These are phyloP conservation scores for Coemansia sp. DNA, from an alignment of 192 early-diverging fungal genomes.

Conservation along the genomic window DNA sequence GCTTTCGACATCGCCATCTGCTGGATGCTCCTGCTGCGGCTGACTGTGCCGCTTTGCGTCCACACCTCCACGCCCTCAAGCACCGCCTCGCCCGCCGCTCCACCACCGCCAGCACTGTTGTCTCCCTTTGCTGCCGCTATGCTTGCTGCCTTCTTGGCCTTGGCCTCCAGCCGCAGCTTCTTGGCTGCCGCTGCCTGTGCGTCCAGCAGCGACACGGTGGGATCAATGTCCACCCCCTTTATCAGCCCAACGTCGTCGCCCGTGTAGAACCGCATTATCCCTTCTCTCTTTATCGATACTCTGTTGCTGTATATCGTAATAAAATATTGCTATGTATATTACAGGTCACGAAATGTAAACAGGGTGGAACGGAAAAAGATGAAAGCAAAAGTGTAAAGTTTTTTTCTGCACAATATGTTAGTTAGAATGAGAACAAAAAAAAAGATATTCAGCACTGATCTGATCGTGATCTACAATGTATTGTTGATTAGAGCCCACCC, in stretches of 20 bases:
- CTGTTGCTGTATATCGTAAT: background rate
- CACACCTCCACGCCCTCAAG: conserved; percentile 28
- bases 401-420: conserved; percentile 5
- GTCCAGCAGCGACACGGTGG: conserved; percentile 44
- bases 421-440: conserved; percentile 7
- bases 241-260: conserved; percentile 56
- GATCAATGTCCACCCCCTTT: conserved; percentile 45
- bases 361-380: conserved; percentile 1
- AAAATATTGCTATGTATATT: background rate
- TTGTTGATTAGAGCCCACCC: no score
- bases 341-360: no score
- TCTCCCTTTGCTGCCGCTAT: conserved; percentile 36
- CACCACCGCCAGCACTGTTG: conserved; percentile 10
- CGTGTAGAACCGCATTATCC: conserved; percentile 55
- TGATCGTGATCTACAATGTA: background rate
- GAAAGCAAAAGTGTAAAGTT: background rate
- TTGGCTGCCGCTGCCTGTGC: conserved; percentile 47
- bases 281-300: background rate
- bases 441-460: conserved; percentile 12
- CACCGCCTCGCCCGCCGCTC: conserved; percentile 6
- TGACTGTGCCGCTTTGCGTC: conserved; percentile 27
- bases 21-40: conserved; percentile 25
- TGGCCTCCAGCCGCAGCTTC: conserved; percentile 38
- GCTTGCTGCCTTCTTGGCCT: conserved; percentile 31
- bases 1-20: conserved; percentile 25